phyloP scores from a whole-genome alignment of 148 eudicot species.

The Camellia sinensis region DNA sequence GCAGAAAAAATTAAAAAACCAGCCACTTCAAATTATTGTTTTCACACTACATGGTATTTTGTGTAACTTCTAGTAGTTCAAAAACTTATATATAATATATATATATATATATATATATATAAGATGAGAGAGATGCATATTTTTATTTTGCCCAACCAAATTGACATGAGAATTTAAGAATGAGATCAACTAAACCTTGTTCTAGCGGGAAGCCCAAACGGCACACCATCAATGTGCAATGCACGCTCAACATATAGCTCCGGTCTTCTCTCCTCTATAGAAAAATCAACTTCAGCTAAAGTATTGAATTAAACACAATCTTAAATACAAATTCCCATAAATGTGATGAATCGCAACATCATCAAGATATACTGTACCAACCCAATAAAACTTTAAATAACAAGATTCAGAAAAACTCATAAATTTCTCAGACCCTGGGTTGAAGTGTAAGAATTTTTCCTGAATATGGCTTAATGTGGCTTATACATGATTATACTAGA shows the following conservation, averaged over 20 bases:
- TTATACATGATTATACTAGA: no score
- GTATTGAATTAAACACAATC: slow-evolving; percentile 9
- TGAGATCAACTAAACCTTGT: slow-evolving; percentile 51
- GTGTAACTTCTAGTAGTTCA: not conserved
- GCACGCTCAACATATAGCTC: slow-evolving; percentile 89
- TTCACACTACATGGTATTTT: no score
- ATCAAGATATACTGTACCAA: not conserved
- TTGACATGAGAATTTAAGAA: not conserved
- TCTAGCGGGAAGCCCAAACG: slow-evolving; percentile 88
- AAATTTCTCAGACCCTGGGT: not conserved
- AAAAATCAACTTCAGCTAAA: slow-evolving; percentile 56
- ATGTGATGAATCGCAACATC: not conserved
- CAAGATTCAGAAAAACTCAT: not conserved
- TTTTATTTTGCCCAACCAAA: not conserved
- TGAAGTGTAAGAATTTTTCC: not conserved
- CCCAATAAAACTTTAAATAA: no score
- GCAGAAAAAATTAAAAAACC: not conserved
- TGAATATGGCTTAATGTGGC: no score
- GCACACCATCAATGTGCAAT: slow-evolving; percentile 83
- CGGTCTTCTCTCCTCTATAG: slow-evolving; percentile 62
- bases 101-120: not conserved
- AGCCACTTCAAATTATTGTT: not conserved
- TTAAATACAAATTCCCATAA: not conserved
- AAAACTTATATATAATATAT: no score
- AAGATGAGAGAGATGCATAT: not conserved